A percentile compares a stretch with the other conserved stretches of the same genome.
Evolutionary conservation across 2,329 filamentous ascomycete species (phyloP).

Genomic region (Coniochaeta sp.): DNA sequence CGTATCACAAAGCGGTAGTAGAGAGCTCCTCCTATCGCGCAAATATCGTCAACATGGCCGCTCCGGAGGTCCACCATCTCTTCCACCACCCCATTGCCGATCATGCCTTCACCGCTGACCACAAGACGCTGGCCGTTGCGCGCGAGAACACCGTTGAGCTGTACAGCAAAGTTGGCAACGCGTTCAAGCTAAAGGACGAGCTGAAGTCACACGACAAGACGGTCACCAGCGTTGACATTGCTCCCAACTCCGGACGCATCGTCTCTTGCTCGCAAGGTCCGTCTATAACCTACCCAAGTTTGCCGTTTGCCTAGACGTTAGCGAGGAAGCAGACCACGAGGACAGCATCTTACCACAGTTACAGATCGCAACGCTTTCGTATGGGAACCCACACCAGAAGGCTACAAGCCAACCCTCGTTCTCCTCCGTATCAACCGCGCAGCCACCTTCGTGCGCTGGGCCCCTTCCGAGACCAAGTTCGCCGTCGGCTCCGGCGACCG

Average conservation of each 20-base stretch:
- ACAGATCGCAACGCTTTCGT: constrained; percentile 94
- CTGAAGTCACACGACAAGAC: constrained; percentile 96
- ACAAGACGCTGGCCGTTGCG: constrained; percentile 79
- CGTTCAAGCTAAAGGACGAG: constrained; percentile 83
- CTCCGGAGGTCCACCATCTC: constrained; percentile 89
- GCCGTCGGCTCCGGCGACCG: constrained; percentile 93
- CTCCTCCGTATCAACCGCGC: constrained; percentile 95
- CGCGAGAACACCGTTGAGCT: constrained; percentile 87
- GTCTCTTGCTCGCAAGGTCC: constrained; percentile 94
- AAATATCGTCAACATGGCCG: constrained; percentile 53
- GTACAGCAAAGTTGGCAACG: constrained; percentile 64
- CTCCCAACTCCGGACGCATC: constrained; percentile 81
- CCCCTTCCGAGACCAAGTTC: constrained; percentile 93
- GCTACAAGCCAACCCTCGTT: constrained; percentile 95
- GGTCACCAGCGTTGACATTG: constrained; percentile 93
- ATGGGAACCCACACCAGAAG: constrained; percentile 87
- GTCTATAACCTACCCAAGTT: constrained; percentile 11
- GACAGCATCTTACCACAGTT: not conserved
- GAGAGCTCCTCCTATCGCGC: constrained; percentile 92
- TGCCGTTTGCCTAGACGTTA: not conserved
- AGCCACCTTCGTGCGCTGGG: constrained; percentile 96
- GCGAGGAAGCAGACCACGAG: not conserved
- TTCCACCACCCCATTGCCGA: constrained; percentile 96
- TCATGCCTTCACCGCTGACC: constrained; percentile 95
- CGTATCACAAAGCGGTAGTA: constrained; percentile 61